Evolutionary conservation across 1,284 basidiomycete genomes (phyloP).

Genomic region (Boletus chippewaensis): DNA sequence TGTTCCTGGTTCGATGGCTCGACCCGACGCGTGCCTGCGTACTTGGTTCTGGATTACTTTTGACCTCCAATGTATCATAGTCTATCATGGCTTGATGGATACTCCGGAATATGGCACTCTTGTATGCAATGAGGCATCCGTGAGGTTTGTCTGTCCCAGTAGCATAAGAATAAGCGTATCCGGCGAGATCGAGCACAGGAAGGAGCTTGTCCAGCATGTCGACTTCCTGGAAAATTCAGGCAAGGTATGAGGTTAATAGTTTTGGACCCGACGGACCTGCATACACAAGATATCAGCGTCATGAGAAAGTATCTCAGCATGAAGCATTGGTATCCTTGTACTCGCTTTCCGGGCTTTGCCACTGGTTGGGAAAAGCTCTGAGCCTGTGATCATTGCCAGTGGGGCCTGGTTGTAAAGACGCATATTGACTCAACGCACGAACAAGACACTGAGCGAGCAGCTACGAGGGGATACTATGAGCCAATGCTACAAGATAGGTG

Average conservation of each 20-base stretch:
- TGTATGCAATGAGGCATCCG: slow-evolving; percentile 77
- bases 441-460: slow-evolving; percentile 72
- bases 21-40: slow-evolving; percentile 44
- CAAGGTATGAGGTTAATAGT: neutral
- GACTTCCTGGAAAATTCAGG: slow-evolving; percentile 53
- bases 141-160: slow-evolving; percentile 71
- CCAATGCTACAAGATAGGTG: neutral
- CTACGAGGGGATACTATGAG: slow-evolving; percentile 35
- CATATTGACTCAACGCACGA: slow-evolving; percentile 45
- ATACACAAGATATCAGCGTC: slow-evolving; percentile 76
- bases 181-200: slow-evolving; percentile 52
- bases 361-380: slow-evolving; percentile 79
- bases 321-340: slow-evolving; percentile 70
- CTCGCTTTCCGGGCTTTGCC: slow-evolving; percentile 66
- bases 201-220: slow-evolving; percentile 63
- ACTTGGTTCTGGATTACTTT: slow-evolving; percentile 30
- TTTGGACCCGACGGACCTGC: slow-evolving; percentile 46
- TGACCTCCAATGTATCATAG: slow-evolving; percentile 63
- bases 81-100: slow-evolving; percentile 43
- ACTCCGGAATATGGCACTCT: slow-evolving; percentile 44
- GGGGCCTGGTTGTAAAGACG: neutral
- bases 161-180: slow-evolving; percentile 57
- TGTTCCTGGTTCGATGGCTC: slow-evolving; percentile 77
- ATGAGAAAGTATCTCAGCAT: slow-evolving; percentile 62
- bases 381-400: slow-evolving; percentile 41